Conservation (phyloP, 768 basidiomycete genomes). For the Hortiboletus flavorubellus region DNA sequence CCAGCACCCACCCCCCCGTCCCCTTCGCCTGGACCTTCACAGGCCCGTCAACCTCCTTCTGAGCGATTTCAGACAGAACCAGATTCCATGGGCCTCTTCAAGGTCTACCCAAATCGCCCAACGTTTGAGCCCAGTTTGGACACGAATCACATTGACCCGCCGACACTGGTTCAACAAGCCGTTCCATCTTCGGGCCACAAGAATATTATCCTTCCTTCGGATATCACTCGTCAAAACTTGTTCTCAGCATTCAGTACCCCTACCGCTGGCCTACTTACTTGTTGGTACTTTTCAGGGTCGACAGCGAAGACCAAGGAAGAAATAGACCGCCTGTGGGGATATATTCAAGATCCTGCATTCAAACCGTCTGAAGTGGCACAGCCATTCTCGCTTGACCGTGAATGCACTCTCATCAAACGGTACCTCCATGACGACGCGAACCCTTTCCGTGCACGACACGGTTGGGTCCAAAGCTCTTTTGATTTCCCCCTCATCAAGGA, state of each 20-base stretch:
- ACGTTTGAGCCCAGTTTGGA: not conserved
- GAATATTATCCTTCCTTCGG: not conserved
- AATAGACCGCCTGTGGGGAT: constrained; percentile 18
- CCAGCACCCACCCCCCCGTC: not conserved
- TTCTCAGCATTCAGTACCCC: not conserved
- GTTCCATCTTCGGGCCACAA: not conserved
- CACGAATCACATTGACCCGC: too few species aligned
- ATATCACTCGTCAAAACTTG: not conserved
- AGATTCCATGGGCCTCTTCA: not conserved
- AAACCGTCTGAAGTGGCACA: too few species aligned
- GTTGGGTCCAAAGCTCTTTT: too few species aligned
- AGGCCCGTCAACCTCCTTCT: too few species aligned
- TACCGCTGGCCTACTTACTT: not conserved
- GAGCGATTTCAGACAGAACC: not conserved
- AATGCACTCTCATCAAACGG: too few species aligned
- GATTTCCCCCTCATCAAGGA: too few species aligned
- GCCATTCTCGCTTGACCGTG: too few species aligned
- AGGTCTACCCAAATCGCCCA: not conserved
- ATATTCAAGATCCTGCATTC: too few species aligned
- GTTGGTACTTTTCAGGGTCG: not conserved
- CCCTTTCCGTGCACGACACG: too few species aligned
- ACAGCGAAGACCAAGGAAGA: not conserved
- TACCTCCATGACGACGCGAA: too few species aligned
- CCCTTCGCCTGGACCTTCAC: not conserved
- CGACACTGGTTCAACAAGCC: not conserved